Evolutionary conservation across 345 rosid species (phyloP).

Genomic region (Lepidium didymum): DNA sequence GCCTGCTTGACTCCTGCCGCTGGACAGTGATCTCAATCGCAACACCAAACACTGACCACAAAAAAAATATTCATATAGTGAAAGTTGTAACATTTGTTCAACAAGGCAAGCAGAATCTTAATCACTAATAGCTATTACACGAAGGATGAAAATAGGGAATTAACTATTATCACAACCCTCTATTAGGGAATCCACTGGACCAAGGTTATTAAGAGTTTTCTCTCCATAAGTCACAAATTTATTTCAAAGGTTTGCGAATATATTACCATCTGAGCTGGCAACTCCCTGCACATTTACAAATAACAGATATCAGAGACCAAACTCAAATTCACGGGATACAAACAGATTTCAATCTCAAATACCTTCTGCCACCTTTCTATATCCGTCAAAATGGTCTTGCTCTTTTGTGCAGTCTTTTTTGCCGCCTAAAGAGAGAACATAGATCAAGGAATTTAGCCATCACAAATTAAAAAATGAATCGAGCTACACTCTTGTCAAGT

Average conservation of each 20-base stretch:
- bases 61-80: neutral
- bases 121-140: neutral
- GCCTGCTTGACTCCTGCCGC: constrained; percentile 57
- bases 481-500: neutral
- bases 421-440: constrained; percentile 54
- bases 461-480: neutral
- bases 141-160: neutral
- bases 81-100: neutral
- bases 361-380: constrained; percentile 99
- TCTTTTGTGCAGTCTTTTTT: constrained; percentile 77
- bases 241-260: neutral
- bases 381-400: constrained; percentile 81
- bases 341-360: constrained; percentile 10
- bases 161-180: neutral
- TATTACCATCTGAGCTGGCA: constrained; percentile 91
- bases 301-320: constrained; percentile 21
- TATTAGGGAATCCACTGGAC: neutral
- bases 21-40: constrained; percentile 73
- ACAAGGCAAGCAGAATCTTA: neutral
- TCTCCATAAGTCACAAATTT: neutral
- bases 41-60: constrained; percentile 72
- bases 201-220: neutral
- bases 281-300: constrained; percentile 65
- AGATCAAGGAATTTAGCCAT: neutral
- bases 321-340: neutral